phyloP scores from a whole-genome alignment of 495 filamentous ascomycete genomes.

The Neohortaea acidophila region DNA sequence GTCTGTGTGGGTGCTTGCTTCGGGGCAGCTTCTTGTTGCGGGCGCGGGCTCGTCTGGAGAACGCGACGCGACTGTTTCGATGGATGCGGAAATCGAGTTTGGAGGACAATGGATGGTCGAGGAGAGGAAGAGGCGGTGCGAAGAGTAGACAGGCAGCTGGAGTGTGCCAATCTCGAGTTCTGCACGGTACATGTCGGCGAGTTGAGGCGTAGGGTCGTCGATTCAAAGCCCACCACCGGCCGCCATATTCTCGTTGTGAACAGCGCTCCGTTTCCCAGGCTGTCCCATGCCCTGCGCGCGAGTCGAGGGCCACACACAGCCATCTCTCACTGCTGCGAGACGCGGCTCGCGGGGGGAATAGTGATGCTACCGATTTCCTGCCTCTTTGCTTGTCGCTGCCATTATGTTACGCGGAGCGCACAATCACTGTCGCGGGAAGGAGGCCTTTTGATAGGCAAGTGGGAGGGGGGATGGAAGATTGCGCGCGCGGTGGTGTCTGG shows the following conservation, averaged over 20 bases:
- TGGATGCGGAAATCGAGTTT: not conserved
- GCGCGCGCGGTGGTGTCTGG: no score
- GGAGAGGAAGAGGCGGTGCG: no score
- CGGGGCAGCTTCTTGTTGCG: not conserved
- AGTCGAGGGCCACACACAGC: constrained; percentile 19
- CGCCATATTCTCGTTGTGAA: constrained; percentile 22
- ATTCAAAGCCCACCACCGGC: not conserved
- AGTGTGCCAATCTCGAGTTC: not conserved
- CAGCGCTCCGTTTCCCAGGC: constrained; percentile 24
- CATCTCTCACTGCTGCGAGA: not conserved
- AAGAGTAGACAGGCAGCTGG: constrained; percentile 1
- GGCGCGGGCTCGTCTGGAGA: constrained; percentile 4
- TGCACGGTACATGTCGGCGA: not conserved
- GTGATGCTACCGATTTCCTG: no score
- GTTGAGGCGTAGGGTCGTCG: not conserved
- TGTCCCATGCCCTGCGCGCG: constrained; percentile 22
- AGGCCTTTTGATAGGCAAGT: no score
- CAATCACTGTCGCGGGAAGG: no score
- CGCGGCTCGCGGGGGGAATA: not conserved
- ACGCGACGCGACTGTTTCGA: constrained; percentile 2
- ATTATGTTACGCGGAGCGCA: no score
- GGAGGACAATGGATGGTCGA: constrained; percentile 1
- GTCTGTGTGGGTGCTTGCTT: no score
- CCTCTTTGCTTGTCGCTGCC: no score
- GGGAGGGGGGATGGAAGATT: no score